These are phyloP conservation scores for Calonectria hawksworthii DNA, from an alignment of 2,329 filamentous ascomycete genomes.

Conservation along the genomic window DNA sequence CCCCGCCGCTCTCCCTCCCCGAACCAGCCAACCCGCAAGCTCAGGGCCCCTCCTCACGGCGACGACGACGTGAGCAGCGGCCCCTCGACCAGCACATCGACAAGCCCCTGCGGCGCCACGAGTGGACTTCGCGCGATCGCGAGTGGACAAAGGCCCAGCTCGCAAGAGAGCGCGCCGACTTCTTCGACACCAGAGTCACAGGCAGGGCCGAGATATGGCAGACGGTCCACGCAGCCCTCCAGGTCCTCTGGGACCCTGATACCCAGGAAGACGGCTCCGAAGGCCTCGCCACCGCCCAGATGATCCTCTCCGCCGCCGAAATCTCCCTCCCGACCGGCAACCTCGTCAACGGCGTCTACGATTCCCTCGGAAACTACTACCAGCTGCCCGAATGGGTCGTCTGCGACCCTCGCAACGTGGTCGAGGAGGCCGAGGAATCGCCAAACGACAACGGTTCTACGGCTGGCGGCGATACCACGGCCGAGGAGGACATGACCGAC, in stretches of 20 bases:
- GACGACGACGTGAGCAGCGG: constrained; percentile 53
- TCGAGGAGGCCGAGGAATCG: constrained; percentile 53
- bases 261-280: constrained; percentile 54
- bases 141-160: constrained; percentile 80
- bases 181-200: constrained; percentile 91
- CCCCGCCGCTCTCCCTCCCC: constrained; percentile 51
- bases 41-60: constrained; percentile 44
- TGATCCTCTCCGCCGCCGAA: constrained; percentile 82
- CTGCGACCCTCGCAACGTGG: constrained; percentile 72
- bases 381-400: constrained; percentile 77
- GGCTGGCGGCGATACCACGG: constrained; percentile 53
- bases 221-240: constrained; percentile 76
- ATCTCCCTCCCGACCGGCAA: constrained; percentile 82
- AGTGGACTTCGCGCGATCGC: constrained; percentile 74
- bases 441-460: constrained; percentile 52
- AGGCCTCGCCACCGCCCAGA: constrained; percentile 78
- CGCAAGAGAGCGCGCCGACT: constrained; percentile 80
- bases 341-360: constrained; percentile 79
- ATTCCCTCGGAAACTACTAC: constrained; percentile 79
- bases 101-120: constrained; percentile 74
- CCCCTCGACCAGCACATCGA: constrained; percentile 77
- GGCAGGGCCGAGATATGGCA: constrained; percentile 86
- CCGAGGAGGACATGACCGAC: constrained; percentile 58
- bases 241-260: constrained; percentile 73
- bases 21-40: constrained; percentile 45